Percentiles rank a stretch among this genome's conserved stretches.
These are phyloP conservation scores for Magnusiomyces suaveolens DNA, from an alignment of 1,139 yeast species.

Conservation along the genomic window DNA sequence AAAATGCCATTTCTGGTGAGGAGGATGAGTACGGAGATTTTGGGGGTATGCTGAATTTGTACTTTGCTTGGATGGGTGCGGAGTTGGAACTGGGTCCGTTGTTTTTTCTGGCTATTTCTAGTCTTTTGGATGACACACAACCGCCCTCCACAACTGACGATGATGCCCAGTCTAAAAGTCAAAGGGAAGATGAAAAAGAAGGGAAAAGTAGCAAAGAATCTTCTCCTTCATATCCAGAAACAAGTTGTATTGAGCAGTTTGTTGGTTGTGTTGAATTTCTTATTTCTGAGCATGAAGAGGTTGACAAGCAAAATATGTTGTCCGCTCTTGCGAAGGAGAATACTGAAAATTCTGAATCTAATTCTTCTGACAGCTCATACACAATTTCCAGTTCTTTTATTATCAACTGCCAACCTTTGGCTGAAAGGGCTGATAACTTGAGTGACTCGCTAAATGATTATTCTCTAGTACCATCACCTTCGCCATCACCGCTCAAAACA, in stretches of 20 bases:
- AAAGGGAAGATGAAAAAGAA: not conserved
- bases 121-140: not conserved
- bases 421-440: too few relatives aligned
- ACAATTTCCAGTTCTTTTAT: not conserved
- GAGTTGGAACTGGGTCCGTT: not conserved
- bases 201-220: not conserved
- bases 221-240: too few relatives aligned
- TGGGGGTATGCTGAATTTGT: constrained; percentile 1
- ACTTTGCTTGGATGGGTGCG: not conserved
- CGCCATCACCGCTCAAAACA: too few relatives aligned
- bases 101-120: not conserved
- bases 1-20: not conserved
- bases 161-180: not conserved
- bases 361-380: not conserved
- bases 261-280: constrained; percentile 4
- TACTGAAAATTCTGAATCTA: not conserved
- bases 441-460: too few relatives aligned
- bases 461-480: too few relatives aligned
- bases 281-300: constrained; percentile 1
- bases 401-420: not conserved
- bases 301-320: not conserved
- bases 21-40: not conserved
- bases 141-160: not conserved
- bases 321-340: not conserved
- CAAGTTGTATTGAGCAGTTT: not conserved